These are phyloP conservation scores for Phytophthora syringae DNA, from an alignment of 352 stramenopile genomes.

Conservation along the genomic window DNA sequence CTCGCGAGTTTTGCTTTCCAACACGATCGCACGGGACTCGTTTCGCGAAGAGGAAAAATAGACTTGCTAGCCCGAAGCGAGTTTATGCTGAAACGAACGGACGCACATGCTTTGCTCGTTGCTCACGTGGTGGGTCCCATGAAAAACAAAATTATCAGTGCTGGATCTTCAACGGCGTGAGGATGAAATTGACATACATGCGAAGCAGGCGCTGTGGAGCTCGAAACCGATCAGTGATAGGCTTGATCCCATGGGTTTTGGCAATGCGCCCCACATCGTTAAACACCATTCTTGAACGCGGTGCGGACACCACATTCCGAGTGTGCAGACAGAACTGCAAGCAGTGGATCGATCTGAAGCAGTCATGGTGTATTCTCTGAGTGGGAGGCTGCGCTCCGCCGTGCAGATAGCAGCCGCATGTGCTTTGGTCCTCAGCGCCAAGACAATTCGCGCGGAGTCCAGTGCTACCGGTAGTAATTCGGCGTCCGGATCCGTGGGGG, in stretches of 20 bases:
- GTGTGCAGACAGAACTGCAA: neutral
- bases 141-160: conserved; percentile 8
- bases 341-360: neutral
- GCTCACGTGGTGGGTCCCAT: neutral
- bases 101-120: neutral
- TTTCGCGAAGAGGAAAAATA: neutral
- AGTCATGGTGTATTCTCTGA: conserved; percentile 14
- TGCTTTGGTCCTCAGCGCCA: conserved; percentile 3
- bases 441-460: neutral
- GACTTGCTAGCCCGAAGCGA: neutral
- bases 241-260: conserved; percentile 19
- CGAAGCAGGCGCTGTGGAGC: neutral
- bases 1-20: neutral
- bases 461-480: conserved; percentile 3
- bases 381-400: conserved; percentile 12
- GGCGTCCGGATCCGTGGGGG: conserved; percentile 23
- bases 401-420: conserved; percentile 2
- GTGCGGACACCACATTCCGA: conserved; percentile 7
- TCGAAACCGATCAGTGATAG: conserved; percentile 1
- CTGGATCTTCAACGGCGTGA: conserved; percentile 12
- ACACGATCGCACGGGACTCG: neutral
- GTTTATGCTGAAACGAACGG: conserved; percentile 4
- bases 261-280: neutral
- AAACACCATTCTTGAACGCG: conserved; percentile 28
- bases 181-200: neutral